phyloP scores from a whole-genome alignment of 495 filamentous ascomycete species.

The Thozetella sp. region DNA sequence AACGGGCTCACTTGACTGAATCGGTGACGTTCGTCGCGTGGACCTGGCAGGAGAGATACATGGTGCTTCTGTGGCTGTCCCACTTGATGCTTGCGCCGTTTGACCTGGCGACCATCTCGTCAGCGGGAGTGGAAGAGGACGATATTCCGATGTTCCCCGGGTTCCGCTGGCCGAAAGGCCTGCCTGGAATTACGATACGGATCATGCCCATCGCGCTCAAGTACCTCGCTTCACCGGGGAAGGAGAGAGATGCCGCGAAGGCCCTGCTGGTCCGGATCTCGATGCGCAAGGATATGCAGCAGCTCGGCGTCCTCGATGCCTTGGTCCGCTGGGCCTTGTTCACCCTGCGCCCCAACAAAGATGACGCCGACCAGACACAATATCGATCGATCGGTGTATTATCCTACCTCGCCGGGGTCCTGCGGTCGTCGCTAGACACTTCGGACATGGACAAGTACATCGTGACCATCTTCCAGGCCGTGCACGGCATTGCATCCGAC shows the following conservation, averaged over 20 bases:
- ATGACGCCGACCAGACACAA: conserved; percentile 29
- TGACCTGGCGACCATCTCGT: conserved; percentile 84
- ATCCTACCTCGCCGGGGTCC: conserved; percentile 74
- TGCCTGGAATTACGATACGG: conserved; percentile 72
- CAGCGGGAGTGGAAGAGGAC: conserved; percentile 42
- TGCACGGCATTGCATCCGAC: conserved; percentile 43
- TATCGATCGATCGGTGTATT: conserved; percentile 71
- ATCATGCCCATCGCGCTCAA: conserved; percentile 69
- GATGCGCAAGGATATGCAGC: conserved; percentile 87
- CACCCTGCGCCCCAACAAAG: conserved; percentile 43
- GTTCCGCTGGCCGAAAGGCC: conserved; percentile 47
- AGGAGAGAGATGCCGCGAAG: conserved; percentile 85
- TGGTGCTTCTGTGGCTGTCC: conserved; percentile 89
- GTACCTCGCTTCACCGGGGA: conserved; percentile 74
- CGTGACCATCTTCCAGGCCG: conserved; percentile 42
- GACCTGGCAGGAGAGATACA: conserved; percentile 86
- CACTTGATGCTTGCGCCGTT: conserved; percentile 93
- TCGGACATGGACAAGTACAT: conserved; percentile 53
- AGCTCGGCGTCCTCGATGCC: conserved; percentile 64
- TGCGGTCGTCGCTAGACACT: conserved; percentile 50
- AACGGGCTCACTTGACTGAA: conserved; percentile 12
- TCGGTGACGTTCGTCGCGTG: conserved; percentile 30
- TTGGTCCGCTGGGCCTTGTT: conserved; percentile 70
- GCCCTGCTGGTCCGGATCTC: conserved; percentile 77
- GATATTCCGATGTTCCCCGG: conserved; percentile 28